A percentile compares a stretch with the other conserved stretches of the same genome.
Evolutionary conservation across 1,284 basidiomycete genomes (phyloP).

Genomic region (Trichosporon coremiiforme): DNA sequence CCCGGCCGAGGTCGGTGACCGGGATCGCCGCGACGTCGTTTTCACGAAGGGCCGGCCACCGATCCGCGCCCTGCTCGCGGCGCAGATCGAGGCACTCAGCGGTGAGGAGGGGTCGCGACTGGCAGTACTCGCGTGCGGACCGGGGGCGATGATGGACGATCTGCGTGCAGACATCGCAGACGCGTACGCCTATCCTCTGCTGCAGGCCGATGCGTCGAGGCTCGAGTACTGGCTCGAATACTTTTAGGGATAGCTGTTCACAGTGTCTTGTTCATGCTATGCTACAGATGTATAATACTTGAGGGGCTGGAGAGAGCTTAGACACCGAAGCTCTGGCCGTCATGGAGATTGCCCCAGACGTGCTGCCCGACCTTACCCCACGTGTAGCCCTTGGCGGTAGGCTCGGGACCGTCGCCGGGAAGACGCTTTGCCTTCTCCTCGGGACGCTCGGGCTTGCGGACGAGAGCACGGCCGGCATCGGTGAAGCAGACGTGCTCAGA

Average conservation of each 20-base stretch:
- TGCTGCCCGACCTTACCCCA: not conserved
- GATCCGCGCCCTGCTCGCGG: constrained; percentile 30
- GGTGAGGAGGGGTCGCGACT: constrained; percentile 29
- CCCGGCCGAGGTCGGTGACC: not conserved
- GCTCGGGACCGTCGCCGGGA: not conserved
- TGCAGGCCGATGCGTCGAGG: constrained; percentile 26
- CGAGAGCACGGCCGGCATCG: not conserved
- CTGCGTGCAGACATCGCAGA: constrained; percentile 31
- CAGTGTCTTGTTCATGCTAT: not conserved
- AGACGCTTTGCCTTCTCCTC: not conserved
- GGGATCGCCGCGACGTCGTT: not conserved
- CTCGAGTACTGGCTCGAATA: constrained; percentile 42
- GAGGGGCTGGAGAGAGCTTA: too few species aligned
- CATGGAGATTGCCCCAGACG: not conserved
- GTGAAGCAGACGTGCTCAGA: not conserved
- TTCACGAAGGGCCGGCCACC: constrained; percentile 33
- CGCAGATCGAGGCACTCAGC: constrained; percentile 22
- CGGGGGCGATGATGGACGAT: constrained; percentile 45
- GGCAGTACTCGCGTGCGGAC: constrained; percentile 42
- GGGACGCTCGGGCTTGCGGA: not conserved
- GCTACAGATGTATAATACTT: not conserved
- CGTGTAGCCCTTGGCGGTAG: not conserved
- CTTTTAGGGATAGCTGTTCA: constrained; percentile 23
- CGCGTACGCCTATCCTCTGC: constrained; percentile 33
- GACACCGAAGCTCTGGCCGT: too few species aligned